Percentiles rank a stretch among this genome's conserved stretches.
These are phyloP conservation scores for Pleomassaria siparia DNA, from an alignment of 2,329 filamentous ascomycete genomes.

Conservation along the genomic window DNA sequence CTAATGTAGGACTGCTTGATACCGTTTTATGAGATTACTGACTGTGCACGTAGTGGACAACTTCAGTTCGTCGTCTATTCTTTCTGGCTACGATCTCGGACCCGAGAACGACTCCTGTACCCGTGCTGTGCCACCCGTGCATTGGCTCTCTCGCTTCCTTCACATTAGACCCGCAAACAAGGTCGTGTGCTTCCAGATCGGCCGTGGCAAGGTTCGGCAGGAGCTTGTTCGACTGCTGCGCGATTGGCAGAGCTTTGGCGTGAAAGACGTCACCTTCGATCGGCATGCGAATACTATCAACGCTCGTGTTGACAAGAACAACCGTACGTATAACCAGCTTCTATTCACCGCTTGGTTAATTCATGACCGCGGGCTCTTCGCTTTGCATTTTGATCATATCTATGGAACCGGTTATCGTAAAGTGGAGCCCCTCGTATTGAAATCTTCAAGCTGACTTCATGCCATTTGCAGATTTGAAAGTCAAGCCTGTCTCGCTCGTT, in stretches of 20 bases:
- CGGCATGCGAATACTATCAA: slow-evolving; percentile 78
- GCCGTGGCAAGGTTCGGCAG: slow-evolving; percentile 71
- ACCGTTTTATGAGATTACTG: slow-evolving; percentile 9
- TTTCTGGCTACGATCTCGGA: slow-evolving; percentile 38
- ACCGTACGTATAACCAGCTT: slow-evolving; percentile 63
- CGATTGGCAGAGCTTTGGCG: slow-evolving; percentile 80
- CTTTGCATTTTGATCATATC: slow-evolving; percentile 2
- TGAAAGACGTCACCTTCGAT: slow-evolving; percentile 76
- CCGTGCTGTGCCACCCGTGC: slow-evolving; percentile 46
- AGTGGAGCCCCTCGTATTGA: background rate
- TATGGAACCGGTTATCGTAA: background rate
- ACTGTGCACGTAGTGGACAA: slow-evolving; percentile 21
- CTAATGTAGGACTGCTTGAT: slow-evolving; percentile 12
- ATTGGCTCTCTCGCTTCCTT: slow-evolving; percentile 87
- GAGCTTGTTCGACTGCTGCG: slow-evolving; percentile 74
- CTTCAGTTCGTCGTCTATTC: slow-evolving; percentile 32
- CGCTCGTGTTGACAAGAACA: slow-evolving; percentile 72
- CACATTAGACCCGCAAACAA: slow-evolving; percentile 80
- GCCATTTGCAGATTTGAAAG: slow-evolving; percentile 63
- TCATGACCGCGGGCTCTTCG: background rate
- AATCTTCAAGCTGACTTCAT: slow-evolving; percentile 3
- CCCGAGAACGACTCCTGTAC: slow-evolving; percentile 51
- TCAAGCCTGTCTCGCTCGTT: slow-evolving; percentile 87
- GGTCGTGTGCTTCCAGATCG: slow-evolving; percentile 73
- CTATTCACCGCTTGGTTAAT: slow-evolving; percentile 6